phyloP scores from a whole-genome alignment of 2,329 filamentous ascomycete species.

The Curvularia hawaiiensis region DNA sequence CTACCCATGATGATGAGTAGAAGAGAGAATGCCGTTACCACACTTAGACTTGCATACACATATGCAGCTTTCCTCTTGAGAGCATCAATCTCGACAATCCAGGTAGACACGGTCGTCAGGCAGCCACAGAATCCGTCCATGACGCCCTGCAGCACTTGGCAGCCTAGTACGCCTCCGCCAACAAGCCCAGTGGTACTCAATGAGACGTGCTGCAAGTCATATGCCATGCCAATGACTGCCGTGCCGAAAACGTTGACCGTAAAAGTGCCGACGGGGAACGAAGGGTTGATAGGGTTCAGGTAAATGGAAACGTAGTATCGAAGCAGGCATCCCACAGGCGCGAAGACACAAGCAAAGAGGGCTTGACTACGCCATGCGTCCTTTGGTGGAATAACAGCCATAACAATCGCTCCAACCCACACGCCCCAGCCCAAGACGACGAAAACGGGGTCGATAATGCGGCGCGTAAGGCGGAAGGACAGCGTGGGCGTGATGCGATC shows the following conservation, averaged over 20 bases:
- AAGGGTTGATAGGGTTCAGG: slow-evolving; percentile 69
- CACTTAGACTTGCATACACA: slow-evolving; percentile 68
- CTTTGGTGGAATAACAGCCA: slow-evolving; percentile 72
- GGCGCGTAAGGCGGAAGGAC: slow-evolving; percentile 61
- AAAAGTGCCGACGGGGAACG: slow-evolving; percentile 88
- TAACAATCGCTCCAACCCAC: slow-evolving; percentile 78
- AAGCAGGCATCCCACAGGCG: slow-evolving; percentile 76
- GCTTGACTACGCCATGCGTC: slow-evolving; percentile 76
- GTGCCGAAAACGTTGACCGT: slow-evolving; percentile 80
- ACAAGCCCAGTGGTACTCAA: slow-evolving; percentile 51
- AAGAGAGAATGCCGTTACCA: slow-evolving; percentile 62
- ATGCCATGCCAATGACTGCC: slow-evolving; percentile 74
- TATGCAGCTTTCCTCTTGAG: slow-evolving; percentile 63
- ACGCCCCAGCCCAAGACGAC: slow-evolving; percentile 71
- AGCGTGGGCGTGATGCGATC: slow-evolving; percentile 65
- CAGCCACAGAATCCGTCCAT: slow-evolving; percentile 56
- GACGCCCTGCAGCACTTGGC: slow-evolving; percentile 55
- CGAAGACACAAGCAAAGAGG: slow-evolving; percentile 79
- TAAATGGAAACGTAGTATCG: slow-evolving; percentile 74
- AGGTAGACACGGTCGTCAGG: slow-evolving; percentile 56
- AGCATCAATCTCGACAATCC: slow-evolving; percentile 52
- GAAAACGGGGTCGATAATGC: slow-evolving; percentile 66
- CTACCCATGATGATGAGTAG: slow-evolving; percentile 77
- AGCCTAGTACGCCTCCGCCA: slow-evolving; percentile 50
- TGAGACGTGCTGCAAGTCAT: slow-evolving; percentile 74